Base-by-base conservation (phyloP, 257 asterid genomes). In the Phtheirospermum japonicum region DNA sequence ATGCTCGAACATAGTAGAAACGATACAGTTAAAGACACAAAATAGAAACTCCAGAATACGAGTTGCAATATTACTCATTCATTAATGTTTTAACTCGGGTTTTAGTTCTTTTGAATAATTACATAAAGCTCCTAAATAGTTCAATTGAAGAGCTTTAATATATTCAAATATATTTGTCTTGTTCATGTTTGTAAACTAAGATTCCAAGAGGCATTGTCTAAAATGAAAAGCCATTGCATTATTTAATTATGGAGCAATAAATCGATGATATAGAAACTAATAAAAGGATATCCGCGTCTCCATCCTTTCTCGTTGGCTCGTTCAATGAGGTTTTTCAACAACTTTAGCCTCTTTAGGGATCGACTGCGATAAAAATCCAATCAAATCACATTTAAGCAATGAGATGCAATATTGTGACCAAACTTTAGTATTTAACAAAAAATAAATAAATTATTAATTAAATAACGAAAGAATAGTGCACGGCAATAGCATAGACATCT, bases 221-320 rank as follows among this genome's bases (percentile, higher is more conserved):
- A n/a, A n/a, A n/a, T n/a, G n/a, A n/a, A n/a, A n/a, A n/a, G n/a
- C n/a, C n/a, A n/a, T n/a, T n/a, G n/a, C n/a, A n/a, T n/a, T n/a
- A n/a, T n/a, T n/a, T n/a, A 40, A 9, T 40, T 48, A 49, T 56
- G 26, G n/a, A 61, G 62, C 61, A 36, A 50, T 28, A 67, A 59
- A 23, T 48, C n/a, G 7, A 50, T 50, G 13, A 52, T 55, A 54
- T 20, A 72, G 56, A 36, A 57, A 73, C 57, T 40, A 43, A 34
- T 11, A n/a, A 75, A 88, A 82, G 98, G 98, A 91, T 91, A 91
- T 89, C 83, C 79, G 3, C 74, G 63, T 69, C 92, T 86, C 86
- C 93, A 76, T 61, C 98, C 98, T 83, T 88, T 86, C 75, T 84
- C 98, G 69, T 84, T 83, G 70, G 95, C 90, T 10, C 32, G 80